Evolutionary conservation across 805 yeast genomes (phyloP).

Genomic region (Yarrowia divulgata): DNA sequence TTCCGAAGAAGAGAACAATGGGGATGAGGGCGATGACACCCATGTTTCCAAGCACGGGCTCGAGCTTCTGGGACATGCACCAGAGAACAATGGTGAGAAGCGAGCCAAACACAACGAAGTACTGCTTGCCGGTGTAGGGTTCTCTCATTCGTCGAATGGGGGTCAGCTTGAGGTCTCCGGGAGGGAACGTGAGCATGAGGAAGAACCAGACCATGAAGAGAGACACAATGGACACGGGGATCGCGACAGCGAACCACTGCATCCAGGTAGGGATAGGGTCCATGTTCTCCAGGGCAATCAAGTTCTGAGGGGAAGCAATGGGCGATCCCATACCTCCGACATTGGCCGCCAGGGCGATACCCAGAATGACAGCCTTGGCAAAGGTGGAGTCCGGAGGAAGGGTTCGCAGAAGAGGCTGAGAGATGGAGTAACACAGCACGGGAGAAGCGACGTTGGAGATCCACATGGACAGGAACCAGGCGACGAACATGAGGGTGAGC

Average conservation of each 20-base stretch:
- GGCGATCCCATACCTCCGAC: slow-evolving; percentile 98
- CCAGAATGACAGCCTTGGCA: slow-evolving; percentile 83
- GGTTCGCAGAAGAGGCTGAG: slow-evolving; percentile 87
- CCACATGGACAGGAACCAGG: slow-evolving; percentile 91
- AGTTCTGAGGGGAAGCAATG: slow-evolving; percentile 95
- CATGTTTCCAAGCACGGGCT: slow-evolving; percentile 86
- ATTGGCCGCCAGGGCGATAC: slow-evolving; percentile 91
- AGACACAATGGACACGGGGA: slow-evolving; percentile 76
- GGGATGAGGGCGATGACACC: slow-evolving; percentile 95
- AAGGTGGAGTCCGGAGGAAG: slow-evolving; percentile 79
- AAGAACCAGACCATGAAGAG: slow-evolving; percentile 76
- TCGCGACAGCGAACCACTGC: slow-evolving; percentile 87
- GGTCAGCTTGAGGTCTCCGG: slow-evolving; percentile 58
- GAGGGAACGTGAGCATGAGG: slow-evolving; percentile 68
- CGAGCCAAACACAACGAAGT: slow-evolving; percentile 74
- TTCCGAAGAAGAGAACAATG: slow-evolving; percentile 87
- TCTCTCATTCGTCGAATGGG: slow-evolving; percentile 66
- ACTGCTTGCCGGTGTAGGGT: slow-evolving; percentile 63
- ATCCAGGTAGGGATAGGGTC: slow-evolving; percentile 85
- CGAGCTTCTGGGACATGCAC: slow-evolving; percentile 84
- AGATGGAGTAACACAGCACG: slow-evolving; percentile 86
- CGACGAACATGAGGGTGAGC: slow-evolving; percentile 82
- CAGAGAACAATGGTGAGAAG: slow-evolving; percentile 78
- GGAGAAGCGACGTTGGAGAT: slow-evolving; percentile 98
- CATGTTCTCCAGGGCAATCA: slow-evolving; percentile 89